Evolutionary conservation across 2,329 filamentous ascomycete species (phyloP), one percentile per base, ranked within the genome.

Genomic region (Sporothrix brunneoviolacea): DNA sequence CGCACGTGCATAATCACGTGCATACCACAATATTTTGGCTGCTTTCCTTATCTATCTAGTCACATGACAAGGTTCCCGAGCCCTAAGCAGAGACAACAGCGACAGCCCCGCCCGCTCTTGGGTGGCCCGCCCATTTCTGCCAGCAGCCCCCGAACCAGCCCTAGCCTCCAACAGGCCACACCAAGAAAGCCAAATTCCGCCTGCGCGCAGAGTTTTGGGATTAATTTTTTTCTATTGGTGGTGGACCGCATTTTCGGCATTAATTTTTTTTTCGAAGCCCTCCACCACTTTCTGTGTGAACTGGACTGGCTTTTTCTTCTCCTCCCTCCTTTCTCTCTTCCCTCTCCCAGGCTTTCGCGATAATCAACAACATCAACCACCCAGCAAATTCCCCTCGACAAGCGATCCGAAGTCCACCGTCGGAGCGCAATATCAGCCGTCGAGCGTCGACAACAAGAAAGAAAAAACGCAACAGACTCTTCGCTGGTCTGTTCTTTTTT

Each of bases 211-310:
- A 41, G 28, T 43, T 50, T 43, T 37, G 21, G 27, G 48, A 41
- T 46, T 19, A 35, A 35, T 51, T 40, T 46, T 43, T 46, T 46
- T 24, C 35, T 16, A 30, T 36, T 41, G 49, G 48, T 33, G 48
- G 35, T 51, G 42, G 28, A 27, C 10, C 27, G 48, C 32, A 50
- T 43, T 50, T 50, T 33, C 24, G 27, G 24, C 10, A 45, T 53
- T 41, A 48, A 54, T 53, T 54, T 56, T 52, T 55, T 54, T 52
- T 48, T 50, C 39, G 24, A 3, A 46, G 42, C 49, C 42, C 49
- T 41, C 42, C 42, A 35, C 42, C 42, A 46, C 24, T 15, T 39
- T 44, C 24, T 50, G 38, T 41, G 35, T 39, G 37, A 33, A 50
- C 21, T 24, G 33, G 41, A 39, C 40, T 45, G 30, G 32, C 33